Evolutionary conservation across 495 filamentous ascomycete genomes (phyloP).

Genomic region (Penicillium maclennaniae): DNA sequence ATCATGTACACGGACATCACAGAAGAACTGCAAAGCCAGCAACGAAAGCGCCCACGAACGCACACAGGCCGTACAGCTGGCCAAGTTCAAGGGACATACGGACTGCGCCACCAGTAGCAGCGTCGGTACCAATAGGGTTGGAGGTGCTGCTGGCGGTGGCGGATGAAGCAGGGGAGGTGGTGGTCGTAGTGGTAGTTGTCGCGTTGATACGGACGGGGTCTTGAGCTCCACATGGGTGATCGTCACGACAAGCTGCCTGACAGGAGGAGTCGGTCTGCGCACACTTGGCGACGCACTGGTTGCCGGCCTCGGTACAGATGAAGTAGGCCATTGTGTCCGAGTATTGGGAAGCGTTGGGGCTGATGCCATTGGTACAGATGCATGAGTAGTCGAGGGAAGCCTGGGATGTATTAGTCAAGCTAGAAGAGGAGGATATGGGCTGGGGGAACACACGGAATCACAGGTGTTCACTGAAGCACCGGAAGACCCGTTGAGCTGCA

Average conservation of each 20-base stretch:
- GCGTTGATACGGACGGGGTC: slow-evolving; percentile 60
- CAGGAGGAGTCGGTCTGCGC: slow-evolving; percentile 51
- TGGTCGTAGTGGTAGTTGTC: slow-evolving; percentile 39
- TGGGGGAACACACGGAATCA: slow-evolving; percentile 56
- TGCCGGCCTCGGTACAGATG: slow-evolving; percentile 68
- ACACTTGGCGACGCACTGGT: slow-evolving; percentile 66
- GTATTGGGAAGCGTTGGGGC: slow-evolving; percentile 78
- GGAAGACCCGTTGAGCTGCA: slow-evolving; percentile 55
- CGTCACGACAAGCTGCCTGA: slow-evolving; percentile 56
- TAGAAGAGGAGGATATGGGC: not conserved
- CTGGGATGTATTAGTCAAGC: slow-evolving; percentile 36
- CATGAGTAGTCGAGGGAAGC: slow-evolving; percentile 65
- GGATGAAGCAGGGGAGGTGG: slow-evolving; percentile 42
- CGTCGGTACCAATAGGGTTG: slow-evolving; percentile 13
- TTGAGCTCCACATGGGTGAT: slow-evolving; percentile 80
- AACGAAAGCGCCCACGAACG: slow-evolving; percentile 55
- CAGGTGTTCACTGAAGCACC: slow-evolving; percentile 61
- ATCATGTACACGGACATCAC: slow-evolving; percentile 23
- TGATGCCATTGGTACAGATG: slow-evolving; percentile 65
- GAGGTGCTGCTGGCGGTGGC: slow-evolving; percentile 25
- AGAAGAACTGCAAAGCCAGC: slow-evolving; percentile 62
- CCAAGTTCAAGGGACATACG: slow-evolving; percentile 46
- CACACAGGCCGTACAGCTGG: slow-evolving; percentile 54
- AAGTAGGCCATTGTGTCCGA: slow-evolving; percentile 84
- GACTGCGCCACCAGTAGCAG: slow-evolving; percentile 17